Conservation (phyloP, 768 basidiomycete genomes). For the Boletus subcaerulescens region DNA sequence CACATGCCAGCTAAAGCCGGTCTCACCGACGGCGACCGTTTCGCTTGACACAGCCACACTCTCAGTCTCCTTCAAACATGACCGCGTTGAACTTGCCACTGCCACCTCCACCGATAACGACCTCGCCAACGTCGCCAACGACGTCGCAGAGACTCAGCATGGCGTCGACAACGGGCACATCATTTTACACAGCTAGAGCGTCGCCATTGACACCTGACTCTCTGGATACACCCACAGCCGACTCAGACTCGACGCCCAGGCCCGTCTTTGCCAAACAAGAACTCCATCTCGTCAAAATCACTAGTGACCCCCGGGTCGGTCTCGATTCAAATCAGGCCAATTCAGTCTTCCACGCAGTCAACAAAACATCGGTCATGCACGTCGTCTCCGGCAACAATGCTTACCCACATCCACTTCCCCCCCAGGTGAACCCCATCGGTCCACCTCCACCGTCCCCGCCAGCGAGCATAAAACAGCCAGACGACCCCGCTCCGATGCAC, state of each 20-base stretch:
- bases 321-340: constrained; percentile 34
- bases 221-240: background rate
- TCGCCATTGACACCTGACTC: constrained; percentile 6
- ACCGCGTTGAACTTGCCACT: background rate
- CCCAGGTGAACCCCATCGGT: constrained; percentile 30
- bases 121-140: constrained; percentile 1
- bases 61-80: background rate
- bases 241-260: constrained; percentile 29
- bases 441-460: constrained; percentile 59
- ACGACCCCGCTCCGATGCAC: constrained; percentile 10
- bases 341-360: constrained; percentile 31
- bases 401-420: background rate
- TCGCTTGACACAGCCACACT: background rate
- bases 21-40: too few relatives aligned
- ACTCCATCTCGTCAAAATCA: constrained; percentile 29
- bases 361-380: constrained; percentile 34
- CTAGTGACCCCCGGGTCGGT: constrained; percentile 42
- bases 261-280: constrained; percentile 29
- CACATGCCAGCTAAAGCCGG: too few relatives aligned
- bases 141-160: constrained; percentile 22
- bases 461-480: constrained; percentile 35
- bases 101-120: background rate
- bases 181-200: constrained; percentile 27
- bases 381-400: constrained; percentile 26
- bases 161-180: constrained; percentile 24